Percentiles rank a stretch among this genome's conserved stretches.
Evolutionary conservation across 192 early-diverging fungal species (phyloP).

Genomic region (Entophlyctis luteolus): DNA sequence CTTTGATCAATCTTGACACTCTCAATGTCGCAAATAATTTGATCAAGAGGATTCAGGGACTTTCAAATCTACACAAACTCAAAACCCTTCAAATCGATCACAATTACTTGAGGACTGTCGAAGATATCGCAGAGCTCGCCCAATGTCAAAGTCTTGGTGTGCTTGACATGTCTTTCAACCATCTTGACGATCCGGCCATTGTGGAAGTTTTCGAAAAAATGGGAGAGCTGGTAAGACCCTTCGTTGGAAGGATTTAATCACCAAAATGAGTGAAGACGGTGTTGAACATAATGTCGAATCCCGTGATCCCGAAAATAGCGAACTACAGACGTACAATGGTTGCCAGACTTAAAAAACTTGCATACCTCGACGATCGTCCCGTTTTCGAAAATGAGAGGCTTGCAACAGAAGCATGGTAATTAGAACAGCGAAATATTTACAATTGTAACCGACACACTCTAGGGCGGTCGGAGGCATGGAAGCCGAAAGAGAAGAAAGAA

Average conservation of each 20-base stretch:
- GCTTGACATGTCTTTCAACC: constrained; percentile 52
- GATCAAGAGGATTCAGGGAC: constrained; percentile 40
- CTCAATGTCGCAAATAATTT: constrained; percentile 57
- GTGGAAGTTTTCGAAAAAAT: constrained; percentile 48
- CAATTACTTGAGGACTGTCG: constrained; percentile 46
- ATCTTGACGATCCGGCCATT: constrained; percentile 52
- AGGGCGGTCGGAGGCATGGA: constrained; percentile 43
- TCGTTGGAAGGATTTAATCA: background rate
- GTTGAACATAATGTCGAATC: constrained; percentile 57
- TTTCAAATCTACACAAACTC: constrained; percentile 29
- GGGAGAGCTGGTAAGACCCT: constrained; percentile 51
- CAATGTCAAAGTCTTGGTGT: constrained; percentile 44
- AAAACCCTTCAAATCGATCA: constrained; percentile 51
- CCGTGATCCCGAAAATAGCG: constrained; percentile 49
- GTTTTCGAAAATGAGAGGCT: constrained; percentile 60
- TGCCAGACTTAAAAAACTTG: constrained; percentile 36
- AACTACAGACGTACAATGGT: constrained; percentile 56
- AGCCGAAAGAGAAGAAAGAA: constrained; percentile 49
- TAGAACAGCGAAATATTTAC: constrained; percentile 3
- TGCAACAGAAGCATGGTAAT: constrained; percentile 53
- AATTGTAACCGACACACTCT: background rate
- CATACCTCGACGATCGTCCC: constrained; percentile 60
- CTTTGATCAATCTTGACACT: constrained; percentile 45
- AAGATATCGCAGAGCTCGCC: constrained; percentile 38
- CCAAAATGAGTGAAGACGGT: constrained; percentile 40